A percentile compares a stretch with the other conserved stretches of the same genome.
phyloP scores from a whole-genome alignment of 257 asterid genomes.

The Mitragyna speciosa region DNA sequence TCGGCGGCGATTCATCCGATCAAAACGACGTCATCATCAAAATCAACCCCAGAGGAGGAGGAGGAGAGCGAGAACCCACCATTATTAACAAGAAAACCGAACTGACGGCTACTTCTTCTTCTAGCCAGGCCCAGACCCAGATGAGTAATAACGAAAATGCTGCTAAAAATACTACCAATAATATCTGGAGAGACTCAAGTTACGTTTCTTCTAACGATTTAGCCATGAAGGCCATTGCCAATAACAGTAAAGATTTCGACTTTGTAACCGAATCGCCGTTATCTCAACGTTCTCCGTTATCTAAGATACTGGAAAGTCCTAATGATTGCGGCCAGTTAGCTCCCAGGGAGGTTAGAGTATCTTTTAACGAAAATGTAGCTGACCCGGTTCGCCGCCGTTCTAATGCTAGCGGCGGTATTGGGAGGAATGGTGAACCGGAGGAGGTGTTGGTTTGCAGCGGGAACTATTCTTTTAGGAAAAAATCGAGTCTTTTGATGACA shows the following conservation, averaged over 20 bases:
- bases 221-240: slow-evolving; percentile 26
- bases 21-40: slow-evolving; percentile 26
- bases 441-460: slow-evolving; percentile 60
- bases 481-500: slow-evolving; percentile 45
- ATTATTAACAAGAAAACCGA: not conserved
- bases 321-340: slow-evolving; percentile 27
- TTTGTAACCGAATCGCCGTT: slow-evolving; percentile 42
- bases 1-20: slow-evolving; percentile 21
- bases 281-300: slow-evolving; percentile 42
- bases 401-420: slow-evolving; percentile 28
- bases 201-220: slow-evolving; percentile 53
- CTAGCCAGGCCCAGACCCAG: slow-evolving; percentile 24
- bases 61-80: not conserved
- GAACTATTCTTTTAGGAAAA: slow-evolving; percentile 50
- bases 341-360: slow-evolving; percentile 53
- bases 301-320: slow-evolving; percentile 57
- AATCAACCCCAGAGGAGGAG: slow-evolving; percentile 13
- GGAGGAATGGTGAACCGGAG: slow-evolving; percentile 33
- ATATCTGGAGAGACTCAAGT: slow-evolving; percentile 41
- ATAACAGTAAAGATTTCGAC: slow-evolving; percentile 40
- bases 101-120: not conserved
- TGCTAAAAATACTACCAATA: slow-evolving; percentile 15
- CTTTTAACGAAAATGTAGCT: slow-evolving; percentile 34
- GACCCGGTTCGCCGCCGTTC: slow-evolving; percentile 54
- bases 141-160: slow-evolving; percentile 8